A percentile compares a stretch with the other conserved stretches of the same genome.
Evolutionary conservation across 441 rosid species (phyloP).

Genomic region (Populus hybrid): DNA sequence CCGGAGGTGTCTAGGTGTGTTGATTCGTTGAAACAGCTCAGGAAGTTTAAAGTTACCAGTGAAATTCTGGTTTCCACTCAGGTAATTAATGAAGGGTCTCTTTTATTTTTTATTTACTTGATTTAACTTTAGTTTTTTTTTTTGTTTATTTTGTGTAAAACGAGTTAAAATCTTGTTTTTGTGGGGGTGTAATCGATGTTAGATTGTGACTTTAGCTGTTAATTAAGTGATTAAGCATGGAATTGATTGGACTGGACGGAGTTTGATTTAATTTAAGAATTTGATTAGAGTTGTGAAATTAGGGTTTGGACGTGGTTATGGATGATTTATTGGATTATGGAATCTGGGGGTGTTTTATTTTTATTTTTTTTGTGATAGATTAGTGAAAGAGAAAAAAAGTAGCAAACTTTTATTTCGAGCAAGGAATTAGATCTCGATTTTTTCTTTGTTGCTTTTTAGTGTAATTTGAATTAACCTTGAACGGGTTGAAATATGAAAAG

Average conservation of each 20-base stretch:
- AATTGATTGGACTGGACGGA: neutral
- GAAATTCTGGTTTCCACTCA: constrained; percentile 77
- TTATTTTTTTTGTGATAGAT: neutral
- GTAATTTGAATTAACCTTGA: neutral
- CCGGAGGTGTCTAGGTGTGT: constrained; percentile 79
- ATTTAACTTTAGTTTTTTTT: no score
- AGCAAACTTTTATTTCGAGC: neutral
- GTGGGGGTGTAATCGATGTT: neutral
- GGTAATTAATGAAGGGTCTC: constrained; percentile 31
- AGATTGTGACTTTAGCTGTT: neutral
- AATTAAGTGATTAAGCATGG: neutral
- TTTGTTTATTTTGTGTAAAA: neutral
- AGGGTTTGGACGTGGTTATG: neutral
- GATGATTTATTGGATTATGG: neutral
- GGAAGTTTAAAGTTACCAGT: constrained; percentile 59
- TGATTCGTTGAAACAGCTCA: constrained; percentile 72
- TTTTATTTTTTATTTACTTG: no score
- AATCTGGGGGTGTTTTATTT: neutral
- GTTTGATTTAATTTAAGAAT: neutral
- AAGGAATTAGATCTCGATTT: constrained; percentile 11
- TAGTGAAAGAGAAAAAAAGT: neutral
- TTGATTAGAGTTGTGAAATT: neutral
- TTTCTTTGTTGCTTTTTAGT: neutral
- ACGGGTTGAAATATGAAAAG: neutral
- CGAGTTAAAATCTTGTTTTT: neutral